Conservation (phyloP, 129 eudicot species). For the Erigeron canadensis region DNA sequence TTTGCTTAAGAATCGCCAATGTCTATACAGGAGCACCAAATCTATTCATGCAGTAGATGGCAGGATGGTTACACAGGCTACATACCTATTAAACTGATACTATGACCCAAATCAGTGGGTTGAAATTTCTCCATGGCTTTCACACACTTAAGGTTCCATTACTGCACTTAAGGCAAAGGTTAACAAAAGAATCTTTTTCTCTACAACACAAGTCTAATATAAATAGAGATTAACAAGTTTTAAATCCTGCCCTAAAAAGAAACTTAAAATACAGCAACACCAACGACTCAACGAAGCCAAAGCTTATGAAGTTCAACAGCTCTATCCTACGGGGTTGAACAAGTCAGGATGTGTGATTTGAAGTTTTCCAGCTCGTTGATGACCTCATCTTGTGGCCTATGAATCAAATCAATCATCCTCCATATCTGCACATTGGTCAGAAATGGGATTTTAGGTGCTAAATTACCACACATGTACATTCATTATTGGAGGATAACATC, state of each 20-base stretch:
- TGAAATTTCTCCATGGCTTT: not conserved
- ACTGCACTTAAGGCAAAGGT: not conserved
- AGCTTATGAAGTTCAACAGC: not conserved
- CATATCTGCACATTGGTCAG: slow-evolving; percentile 57
- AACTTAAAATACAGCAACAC: slow-evolving; percentile 13
- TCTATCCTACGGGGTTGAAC: slow-evolving; percentile 37
- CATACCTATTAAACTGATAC: too few relatives aligned
- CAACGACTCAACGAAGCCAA: not conserved
- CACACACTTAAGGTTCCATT: not conserved
- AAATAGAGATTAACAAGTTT: not conserved
- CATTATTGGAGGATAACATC: not conserved
- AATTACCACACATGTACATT: not conserved
- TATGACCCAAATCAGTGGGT: not conserved
- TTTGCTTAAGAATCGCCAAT: too few relatives aligned
- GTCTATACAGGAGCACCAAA: too few relatives aligned
- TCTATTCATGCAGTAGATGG: too few relatives aligned
- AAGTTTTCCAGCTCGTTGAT: slow-evolving; percentile 72
- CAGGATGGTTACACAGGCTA: too few relatives aligned
- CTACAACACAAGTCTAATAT: slow-evolving; percentile 6
- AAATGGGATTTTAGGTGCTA: not conserved
- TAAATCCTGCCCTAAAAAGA: slow-evolving; percentile 4
- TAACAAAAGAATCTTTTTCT: not conserved
- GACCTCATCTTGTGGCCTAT: slow-evolving; percentile 84
- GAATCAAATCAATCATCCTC: slow-evolving; percentile 90
- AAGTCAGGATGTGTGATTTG: slow-evolving; percentile 74